A percentile compares a stretch with the other conserved stretches of the same genome.
phyloP scores from a whole-genome alignment of 1,284 basidiomycete genomes.

The Trametes polyzona region DNA sequence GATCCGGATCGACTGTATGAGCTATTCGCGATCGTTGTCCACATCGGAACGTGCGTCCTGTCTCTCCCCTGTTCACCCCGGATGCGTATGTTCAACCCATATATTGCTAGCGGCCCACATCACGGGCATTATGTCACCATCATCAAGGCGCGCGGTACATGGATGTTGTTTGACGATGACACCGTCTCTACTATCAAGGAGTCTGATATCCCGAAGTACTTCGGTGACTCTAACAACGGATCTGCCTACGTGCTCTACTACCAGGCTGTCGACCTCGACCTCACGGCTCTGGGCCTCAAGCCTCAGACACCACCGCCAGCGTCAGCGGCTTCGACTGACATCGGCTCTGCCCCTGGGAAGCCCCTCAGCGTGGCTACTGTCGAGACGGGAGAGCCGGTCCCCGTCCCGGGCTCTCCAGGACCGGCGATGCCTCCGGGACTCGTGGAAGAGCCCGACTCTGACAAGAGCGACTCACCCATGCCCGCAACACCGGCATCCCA shows the following conservation, averaged over 20 bases:
- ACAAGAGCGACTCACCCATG: constrained; percentile 39
- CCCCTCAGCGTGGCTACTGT: constrained; percentile 21
- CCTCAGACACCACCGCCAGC: constrained; percentile 30
- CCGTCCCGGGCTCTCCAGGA: constrained; percentile 29
- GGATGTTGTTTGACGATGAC: constrained; percentile 97
- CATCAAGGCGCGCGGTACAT: constrained; percentile 82
- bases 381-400: constrained; percentile 16
- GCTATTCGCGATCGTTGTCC: constrained; percentile 95
- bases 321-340: constrained; percentile 15
- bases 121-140: constrained; percentile 98
- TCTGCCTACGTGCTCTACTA: constrained; percentile 98
- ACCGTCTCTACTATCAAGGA: constrained; percentile 89
- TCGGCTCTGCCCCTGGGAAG: constrained; percentile 30
- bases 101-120: constrained; percentile 77
- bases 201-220: constrained; percentile 90
- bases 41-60: constrained; percentile 88
- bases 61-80: neutral
- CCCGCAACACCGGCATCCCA: constrained; percentile 29
- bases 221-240: constrained; percentile 88
- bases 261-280: constrained; percentile 88
- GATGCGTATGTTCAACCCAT: constrained; percentile 18
- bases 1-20: constrained; percentile 92
- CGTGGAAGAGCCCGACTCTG: constrained; percentile 40
- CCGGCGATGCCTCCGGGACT: constrained; percentile 58
- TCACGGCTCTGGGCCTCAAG: constrained; percentile 67